phyloP scores from a whole-genome alignment of 768 basidiomycete species.

The Termitomyces sp. region DNA sequence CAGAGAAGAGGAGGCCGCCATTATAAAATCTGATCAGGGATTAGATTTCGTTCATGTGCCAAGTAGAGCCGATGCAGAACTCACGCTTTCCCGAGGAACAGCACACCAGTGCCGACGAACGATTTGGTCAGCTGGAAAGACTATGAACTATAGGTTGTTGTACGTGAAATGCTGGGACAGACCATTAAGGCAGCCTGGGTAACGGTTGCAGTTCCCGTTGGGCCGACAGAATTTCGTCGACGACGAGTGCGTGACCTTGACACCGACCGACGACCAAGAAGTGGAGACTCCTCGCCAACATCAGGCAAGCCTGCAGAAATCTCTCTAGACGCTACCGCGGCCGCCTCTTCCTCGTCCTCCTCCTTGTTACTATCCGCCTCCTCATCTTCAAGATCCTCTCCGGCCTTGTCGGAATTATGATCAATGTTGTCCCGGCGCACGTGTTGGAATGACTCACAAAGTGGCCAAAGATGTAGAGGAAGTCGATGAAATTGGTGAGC shows the following conservation, averaged over 20 bases:
- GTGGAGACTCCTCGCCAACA: slow-evolving; percentile 53
- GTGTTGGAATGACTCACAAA: slow-evolving; percentile 61
- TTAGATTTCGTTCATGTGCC: not conserved
- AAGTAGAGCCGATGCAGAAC: slow-evolving; percentile 23
- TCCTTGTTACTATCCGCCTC: slow-evolving; percentile 73
- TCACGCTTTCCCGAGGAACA: slow-evolving; percentile 94
- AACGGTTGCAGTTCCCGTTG: slow-evolving; percentile 84
- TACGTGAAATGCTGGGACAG: slow-evolving; percentile 19
- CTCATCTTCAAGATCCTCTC: slow-evolving; percentile 88
- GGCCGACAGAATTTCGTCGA: slow-evolving; percentile 53
- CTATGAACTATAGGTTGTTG: slow-evolving; percentile 4
- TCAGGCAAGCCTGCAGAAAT: slow-evolving; percentile 24
- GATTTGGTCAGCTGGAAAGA: slow-evolving; percentile 75
- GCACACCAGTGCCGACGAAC: slow-evolving; percentile 92
- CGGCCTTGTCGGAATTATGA: slow-evolving; percentile 55
- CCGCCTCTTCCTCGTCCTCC: slow-evolving; percentile 50
- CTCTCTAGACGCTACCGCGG: slow-evolving; percentile 19
- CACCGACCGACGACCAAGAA: slow-evolving; percentile 40
- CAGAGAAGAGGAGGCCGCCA: slow-evolving; percentile 90
- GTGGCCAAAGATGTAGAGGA: slow-evolving; percentile 92
- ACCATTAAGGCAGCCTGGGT: slow-evolving; percentile 94
- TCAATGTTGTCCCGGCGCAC: not conserved
- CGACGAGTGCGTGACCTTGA: slow-evolving; percentile 56
- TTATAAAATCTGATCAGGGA: slow-evolving; percentile 74
- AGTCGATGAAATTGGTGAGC: slow-evolving; percentile 90